A percentile compares a stretch with the other conserved stretches of the same genome.
These are phyloP conservation scores for Aethionema arabicum DNA, from an alignment of 345 rosid species.

Conservation along the genomic window DNA sequence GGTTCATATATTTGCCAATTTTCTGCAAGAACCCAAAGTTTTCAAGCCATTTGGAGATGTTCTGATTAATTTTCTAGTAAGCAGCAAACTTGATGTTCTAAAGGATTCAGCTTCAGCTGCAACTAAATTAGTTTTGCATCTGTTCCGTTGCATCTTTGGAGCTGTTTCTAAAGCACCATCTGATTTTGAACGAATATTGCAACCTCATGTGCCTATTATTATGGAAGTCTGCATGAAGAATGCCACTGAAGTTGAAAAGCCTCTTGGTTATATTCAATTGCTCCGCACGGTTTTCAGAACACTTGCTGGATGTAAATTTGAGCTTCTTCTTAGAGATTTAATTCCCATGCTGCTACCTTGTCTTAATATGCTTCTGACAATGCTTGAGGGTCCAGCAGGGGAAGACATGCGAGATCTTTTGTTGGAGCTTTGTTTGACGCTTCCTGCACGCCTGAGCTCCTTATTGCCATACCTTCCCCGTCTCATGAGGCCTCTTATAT, in stretches of 20 bases:
- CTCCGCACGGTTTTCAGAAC: conserved; percentile 89
- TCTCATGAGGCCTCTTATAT: conserved; percentile 89
- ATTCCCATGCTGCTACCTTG: conserved; percentile 87
- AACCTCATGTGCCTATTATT: conserved; percentile 89
- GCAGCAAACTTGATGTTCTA: conserved; percentile 79
- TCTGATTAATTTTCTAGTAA: conserved; percentile 81
- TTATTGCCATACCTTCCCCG: conserved; percentile 89
- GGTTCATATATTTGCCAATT: conserved; percentile 81
- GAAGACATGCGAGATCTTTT: conserved; percentile 88
- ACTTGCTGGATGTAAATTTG: conserved; percentile 92
- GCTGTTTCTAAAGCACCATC: conserved; percentile 89
- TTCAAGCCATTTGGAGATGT: conserved; percentile 86
- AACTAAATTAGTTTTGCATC: conserved; percentile 83
- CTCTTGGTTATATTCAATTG: conserved; percentile 90
- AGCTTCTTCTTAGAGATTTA: conserved; percentile 81
- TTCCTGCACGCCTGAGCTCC: conserved; percentile 98
- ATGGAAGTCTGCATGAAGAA: conserved; percentile 95
- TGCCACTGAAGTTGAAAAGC: conserved; percentile 90
- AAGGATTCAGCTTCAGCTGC: conserved; percentile 84
- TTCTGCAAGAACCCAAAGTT: conserved; percentile 78
- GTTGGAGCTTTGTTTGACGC: conserved; percentile 84
- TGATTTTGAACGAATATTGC: conserved; percentile 94
- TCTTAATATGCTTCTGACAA: conserved; percentile 77
- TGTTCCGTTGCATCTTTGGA: conserved; percentile 80
- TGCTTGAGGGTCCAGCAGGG: conserved; percentile 95